Evolutionary conservation across 140 eudicot species (phyloP).

Genomic region (Stevia rebaudiana): DNA sequence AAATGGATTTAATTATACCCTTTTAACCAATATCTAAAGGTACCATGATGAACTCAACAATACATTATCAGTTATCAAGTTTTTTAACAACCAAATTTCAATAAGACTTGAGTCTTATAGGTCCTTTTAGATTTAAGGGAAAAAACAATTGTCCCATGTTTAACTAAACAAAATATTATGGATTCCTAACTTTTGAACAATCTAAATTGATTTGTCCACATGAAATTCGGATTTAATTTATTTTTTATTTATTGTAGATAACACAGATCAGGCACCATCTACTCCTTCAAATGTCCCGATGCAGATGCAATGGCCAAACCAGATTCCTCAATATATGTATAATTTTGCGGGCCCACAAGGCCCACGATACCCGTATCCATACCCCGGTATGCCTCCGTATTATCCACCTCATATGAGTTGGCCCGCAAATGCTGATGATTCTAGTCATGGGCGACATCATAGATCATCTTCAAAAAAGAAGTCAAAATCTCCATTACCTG

Average conservation of each 20-base stretch:
- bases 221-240: background rate
- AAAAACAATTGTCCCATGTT: no score
- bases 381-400: slow-evolving; percentile 72
- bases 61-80: background rate
- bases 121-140: background rate
- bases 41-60: background rate
- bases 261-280: slow-evolving; percentile 40
- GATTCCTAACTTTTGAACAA: background rate
- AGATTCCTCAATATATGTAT: slow-evolving; percentile 73
- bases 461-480: slow-evolving; percentile 62
- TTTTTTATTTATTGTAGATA: slow-evolving; percentile 36
- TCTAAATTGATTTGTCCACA: background rate
- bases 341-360: slow-evolving; percentile 61
- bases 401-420: slow-evolving; percentile 76
- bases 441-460: slow-evolving; percentile 44
- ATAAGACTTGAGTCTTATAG: background rate
- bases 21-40: no score
- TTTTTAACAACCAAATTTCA: no score
- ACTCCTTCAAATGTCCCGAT: slow-evolving; percentile 52
- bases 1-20: background rate
- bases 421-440: slow-evolving; percentile 49
- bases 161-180: background rate
- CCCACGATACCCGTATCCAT: slow-evolving; percentile 71
- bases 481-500: slow-evolving; percentile 39
- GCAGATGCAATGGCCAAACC: slow-evolving; percentile 87